Evolutionary conservation across 306 rosid genomes (phyloP), one percentile per base, ranked within the genome.

Genomic region (Pterocarpus macrocarpus): DNA sequence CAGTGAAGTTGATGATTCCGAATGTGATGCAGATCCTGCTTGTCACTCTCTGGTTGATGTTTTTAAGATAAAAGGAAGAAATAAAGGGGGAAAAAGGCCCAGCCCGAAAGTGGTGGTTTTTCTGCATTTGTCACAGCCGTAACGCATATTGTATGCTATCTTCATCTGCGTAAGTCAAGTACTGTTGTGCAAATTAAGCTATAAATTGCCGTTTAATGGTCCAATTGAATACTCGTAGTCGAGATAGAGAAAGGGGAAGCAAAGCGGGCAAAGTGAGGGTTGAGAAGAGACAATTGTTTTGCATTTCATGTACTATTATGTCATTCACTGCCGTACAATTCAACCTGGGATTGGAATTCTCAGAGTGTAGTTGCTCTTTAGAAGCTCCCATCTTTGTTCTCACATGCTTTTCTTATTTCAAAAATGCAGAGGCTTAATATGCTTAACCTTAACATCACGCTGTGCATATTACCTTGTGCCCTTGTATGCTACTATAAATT

Each of bases 1-100:
- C 14, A 57, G 52, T 72, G 41, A 80, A 65, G 69, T 53, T 61
- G 73, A 35, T 71, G 78, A 69, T 79, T 70, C 73, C 35, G 35
- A 36, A 14, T 65, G 68, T 71, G 55, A 30, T 41, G 38, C 59
- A 68, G 70, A 59, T 73, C 85, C 57, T 61, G 71, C 39, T 45
- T 71, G 72, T 68, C 57, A 4, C 65, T 74, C 57, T 66, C 69
- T 76, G 35, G 61, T 52, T 64, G 65, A 72, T 78, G 76, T 71
- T 55, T 45, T 64, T 34, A 17, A 2, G 59, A 49, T 36, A 10
- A 61, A 33, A 8, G 3, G 56, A 43, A 53, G 6, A 3, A 71
- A 64, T 36, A 4, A 4, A n/a, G 71, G 36, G 16, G 43, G 43
- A 39, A 39, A 3, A 3, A 39, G 8, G 55, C 58, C 58, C 15